These are phyloP conservation scores for Trichoderma sp. DNA, from an alignment of 2,329 filamentous ascomycete genomes.

Conservation along the genomic window DNA sequence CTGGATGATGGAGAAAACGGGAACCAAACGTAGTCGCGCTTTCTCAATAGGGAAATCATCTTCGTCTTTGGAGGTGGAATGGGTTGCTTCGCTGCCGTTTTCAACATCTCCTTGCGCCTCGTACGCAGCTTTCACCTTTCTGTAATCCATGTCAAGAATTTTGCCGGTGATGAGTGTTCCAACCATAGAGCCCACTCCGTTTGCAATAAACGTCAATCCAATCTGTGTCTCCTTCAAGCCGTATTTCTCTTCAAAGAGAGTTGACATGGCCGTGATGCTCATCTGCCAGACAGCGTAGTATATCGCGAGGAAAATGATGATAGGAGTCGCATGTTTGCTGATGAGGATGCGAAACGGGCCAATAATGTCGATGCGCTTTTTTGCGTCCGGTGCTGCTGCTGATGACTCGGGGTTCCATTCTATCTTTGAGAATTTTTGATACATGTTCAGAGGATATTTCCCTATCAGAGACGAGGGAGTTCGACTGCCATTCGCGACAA, in stretches of 20 bases:
- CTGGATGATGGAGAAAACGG: conserved; percentile 55
- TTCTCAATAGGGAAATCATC: conserved; percentile 55
- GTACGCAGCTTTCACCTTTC: conserved; percentile 56
- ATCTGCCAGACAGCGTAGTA: conserved; percentile 61
- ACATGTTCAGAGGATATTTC: conserved; percentile 40
- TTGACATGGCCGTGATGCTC: conserved; percentile 54
- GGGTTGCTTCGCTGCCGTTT: conserved; percentile 51
- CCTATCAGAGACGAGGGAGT: conserved; percentile 44
- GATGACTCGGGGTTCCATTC: conserved; percentile 33
- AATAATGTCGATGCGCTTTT: conserved; percentile 43
- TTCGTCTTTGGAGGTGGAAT: conserved; percentile 55
- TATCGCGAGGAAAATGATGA: conserved; percentile 51
- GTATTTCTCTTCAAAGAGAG: conserved; percentile 55
- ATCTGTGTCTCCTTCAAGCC: conserved; percentile 60
- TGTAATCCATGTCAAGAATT: conserved; percentile 69
- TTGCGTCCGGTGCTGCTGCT: conserved; percentile 26
- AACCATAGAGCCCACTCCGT: conserved; percentile 54
- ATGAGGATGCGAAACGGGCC: conserved; percentile 45
- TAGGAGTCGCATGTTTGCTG: conserved; percentile 54
- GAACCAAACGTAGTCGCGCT: conserved; percentile 54
- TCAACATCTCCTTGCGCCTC: conserved; percentile 50
- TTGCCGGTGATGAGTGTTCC: conserved; percentile 54
- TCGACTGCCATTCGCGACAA: conserved; percentile 58
- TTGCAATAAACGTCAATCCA: conserved; percentile 57
- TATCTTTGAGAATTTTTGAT: conserved; percentile 40